phyloP scores from a whole-genome alignment of 2,329 filamentous ascomycete species.

The Orbilia blumenaviensis region DNA sequence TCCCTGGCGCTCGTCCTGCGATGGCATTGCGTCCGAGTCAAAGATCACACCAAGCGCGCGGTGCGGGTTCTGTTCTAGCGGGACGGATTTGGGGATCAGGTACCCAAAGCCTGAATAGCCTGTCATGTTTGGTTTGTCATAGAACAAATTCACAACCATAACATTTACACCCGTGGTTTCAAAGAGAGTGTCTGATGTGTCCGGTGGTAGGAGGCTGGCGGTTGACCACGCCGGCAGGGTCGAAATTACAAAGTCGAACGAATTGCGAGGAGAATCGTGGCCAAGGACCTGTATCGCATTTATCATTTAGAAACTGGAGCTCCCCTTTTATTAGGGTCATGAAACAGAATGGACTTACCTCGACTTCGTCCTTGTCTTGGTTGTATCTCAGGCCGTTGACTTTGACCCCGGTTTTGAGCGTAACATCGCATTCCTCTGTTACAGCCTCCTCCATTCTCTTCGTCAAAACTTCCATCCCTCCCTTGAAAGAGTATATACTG shows the following conservation, averaged over 20 bases:
- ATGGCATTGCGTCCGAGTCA: slow-evolving; percentile 73
- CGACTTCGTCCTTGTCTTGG: slow-evolving; percentile 60
- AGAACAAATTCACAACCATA: slow-evolving; percentile 93
- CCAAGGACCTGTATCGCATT: slow-evolving; percentile 40
- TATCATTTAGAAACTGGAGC: not conserved
- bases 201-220: slow-evolving; percentile 15
- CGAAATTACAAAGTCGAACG: slow-evolving; percentile 48
- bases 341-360: slow-evolving; percentile 60
- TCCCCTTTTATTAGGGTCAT: not conserved
- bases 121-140: slow-evolving; percentile 71
- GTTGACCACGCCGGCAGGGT: slow-evolving; percentile 31
- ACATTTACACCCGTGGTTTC: slow-evolving; percentile 77
- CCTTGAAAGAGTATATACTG: slow-evolving; percentile 65
- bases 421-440: slow-evolving; percentile 68
- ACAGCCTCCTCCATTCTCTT: slow-evolving; percentile 67
- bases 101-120: slow-evolving; percentile 84
- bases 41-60: slow-evolving; percentile 90
- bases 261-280: slow-evolving; percentile 27
- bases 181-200: slow-evolving; percentile 62
- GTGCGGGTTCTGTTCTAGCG: slow-evolving; percentile 78
- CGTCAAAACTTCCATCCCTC: slow-evolving; percentile 72
- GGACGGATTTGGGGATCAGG: slow-evolving; percentile 79
- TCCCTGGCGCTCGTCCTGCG: slow-evolving; percentile 62
- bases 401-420: slow-evolving; percentile 65
- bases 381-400: slow-evolving; percentile 65